Evolutionary conservation across 345 rosid genomes (phyloP).

Genomic region (Melaleuca quinquenervia): DNA sequence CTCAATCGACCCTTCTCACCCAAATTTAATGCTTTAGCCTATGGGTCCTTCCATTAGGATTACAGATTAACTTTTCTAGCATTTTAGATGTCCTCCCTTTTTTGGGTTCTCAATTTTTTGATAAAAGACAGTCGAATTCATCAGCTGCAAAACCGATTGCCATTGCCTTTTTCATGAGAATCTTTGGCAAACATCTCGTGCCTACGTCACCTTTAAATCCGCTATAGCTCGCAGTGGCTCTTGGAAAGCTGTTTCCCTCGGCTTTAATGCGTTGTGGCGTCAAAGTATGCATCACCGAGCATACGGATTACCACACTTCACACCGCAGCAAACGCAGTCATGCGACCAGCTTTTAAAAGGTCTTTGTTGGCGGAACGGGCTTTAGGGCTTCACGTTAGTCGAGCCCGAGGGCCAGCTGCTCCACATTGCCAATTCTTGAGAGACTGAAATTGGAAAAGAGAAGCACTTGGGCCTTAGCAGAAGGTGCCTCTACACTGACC

Average conservation of each 20-base stretch:
- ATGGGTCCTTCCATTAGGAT: background rate
- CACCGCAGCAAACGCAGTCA: background rate
- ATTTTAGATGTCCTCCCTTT: background rate
- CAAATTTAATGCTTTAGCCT: background rate
- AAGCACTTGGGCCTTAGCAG: background rate
- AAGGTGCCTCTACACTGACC: background rate
- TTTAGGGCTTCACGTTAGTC: background rate
- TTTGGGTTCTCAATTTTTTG: no score
- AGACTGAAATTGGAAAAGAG: background rate
- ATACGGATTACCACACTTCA: background rate
- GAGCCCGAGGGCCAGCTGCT: background rate
- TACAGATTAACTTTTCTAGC: background rate
- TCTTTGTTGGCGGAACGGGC: background rate
- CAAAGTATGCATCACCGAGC: background rate
- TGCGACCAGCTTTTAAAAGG: background rate
- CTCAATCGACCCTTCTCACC: background rate
- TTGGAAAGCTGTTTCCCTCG: background rate
- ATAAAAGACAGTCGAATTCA: background rate
- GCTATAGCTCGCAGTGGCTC: background rate
- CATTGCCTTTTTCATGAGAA: background rate
- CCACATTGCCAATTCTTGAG: background rate
- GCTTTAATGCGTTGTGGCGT: background rate
- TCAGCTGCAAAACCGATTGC: background rate
- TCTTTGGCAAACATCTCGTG: background rate
- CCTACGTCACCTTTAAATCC: background rate